Percentiles rank a stretch among this genome's conserved stretches.
phyloP scores from a whole-genome alignment of 208 protist species.

The Crithidia mellificae region DNA sequence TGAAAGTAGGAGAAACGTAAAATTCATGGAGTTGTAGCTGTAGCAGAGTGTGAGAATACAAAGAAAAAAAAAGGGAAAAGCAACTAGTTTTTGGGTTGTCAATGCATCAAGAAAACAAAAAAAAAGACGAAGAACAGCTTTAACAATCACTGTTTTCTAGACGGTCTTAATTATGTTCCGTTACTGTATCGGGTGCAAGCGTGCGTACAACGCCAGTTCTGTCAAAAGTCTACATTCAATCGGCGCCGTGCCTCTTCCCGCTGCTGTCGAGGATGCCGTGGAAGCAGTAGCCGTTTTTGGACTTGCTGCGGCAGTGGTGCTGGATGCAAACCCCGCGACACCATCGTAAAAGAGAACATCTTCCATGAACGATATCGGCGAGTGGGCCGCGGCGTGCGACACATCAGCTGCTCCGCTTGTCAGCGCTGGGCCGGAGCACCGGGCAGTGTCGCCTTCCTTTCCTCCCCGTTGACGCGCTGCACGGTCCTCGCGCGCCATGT shows the following conservation, averaged over 20 bases:
- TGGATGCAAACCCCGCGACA: background rate
- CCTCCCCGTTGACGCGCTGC: too few species aligned
- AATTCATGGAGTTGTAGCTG: too few species aligned
- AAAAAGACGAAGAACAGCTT: background rate
- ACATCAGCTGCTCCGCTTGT: too few species aligned
- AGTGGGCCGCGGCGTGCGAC: background rate
- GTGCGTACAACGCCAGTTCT: constrained; percentile 23
- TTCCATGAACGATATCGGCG: constrained; percentile 24
- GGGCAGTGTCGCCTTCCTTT: too few species aligned
- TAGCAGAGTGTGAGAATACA: too few species aligned
- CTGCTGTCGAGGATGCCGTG: background rate
- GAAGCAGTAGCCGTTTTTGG: too few species aligned
- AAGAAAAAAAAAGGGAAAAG: too few species aligned
- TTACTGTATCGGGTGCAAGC: background rate
- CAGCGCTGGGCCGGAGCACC: too few species aligned
- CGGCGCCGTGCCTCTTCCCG: too few species aligned
- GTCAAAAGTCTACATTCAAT: constrained; percentile 17
- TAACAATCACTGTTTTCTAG: background rate
- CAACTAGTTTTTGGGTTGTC: too few species aligned
- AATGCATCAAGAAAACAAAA: background rate
- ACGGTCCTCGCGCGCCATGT: background rate
- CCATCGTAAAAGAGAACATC: constrained; percentile 19
- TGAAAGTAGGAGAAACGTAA: too few species aligned
- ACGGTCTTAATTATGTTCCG: background rate
- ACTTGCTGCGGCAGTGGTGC: too few species aligned